Evolutionary conservation across 805 yeast species (phyloP), one percentile per base, ranked within the genome.

Genomic region (Dipodascus albidus): DNA sequence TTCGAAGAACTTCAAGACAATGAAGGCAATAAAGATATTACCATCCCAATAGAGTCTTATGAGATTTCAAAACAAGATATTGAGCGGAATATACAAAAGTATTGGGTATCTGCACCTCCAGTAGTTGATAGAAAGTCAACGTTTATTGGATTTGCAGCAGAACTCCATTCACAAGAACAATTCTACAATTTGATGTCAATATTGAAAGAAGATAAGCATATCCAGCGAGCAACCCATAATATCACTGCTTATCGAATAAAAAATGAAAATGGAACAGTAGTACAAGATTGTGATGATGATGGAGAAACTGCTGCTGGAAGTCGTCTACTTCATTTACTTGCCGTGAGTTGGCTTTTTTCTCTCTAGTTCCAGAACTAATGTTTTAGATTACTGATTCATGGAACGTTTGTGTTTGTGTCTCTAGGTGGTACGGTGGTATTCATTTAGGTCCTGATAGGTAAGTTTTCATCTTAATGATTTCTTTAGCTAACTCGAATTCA

Each of bases 301-400:
- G 99, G 99, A 2, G 99, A 93, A 64, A 77, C 95, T 0, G 98
- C 98, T 0, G 96, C 98, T 0, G 99, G 99, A 8, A 81, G 90
- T 3, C 72, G 96, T 54, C 70, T 90, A 74, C 67, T 89, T 51
- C 96, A 88, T 70, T 67, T 90, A 50, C 68, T 90, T 58, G 79
- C 86, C 38, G 77, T 80, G 58, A 51, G 78, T 69, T 53, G 55
- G 11, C 17, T 11, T n/a, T n/a, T n/a, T n/a, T n/a, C n/a, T n/a
- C n/a, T n/a, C n/a, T n/a, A n/a, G n/a, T n/a, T n/a, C n/a, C 9
- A 31, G 15, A 31, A 9, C 24, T 23, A 2, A 22, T 15, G 20
- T 22, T 51, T 4, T 38, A 38, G 44, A 4, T 55, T 35, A 60
- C 66, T 86, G 88, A 87, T 60, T 85, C 79, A 1, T 80, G 87